phyloP scores from a whole-genome alignment of 2,329 filamentous ascomycete species.

The Ophiocordyceps polyrhachis-furcata region DNA sequence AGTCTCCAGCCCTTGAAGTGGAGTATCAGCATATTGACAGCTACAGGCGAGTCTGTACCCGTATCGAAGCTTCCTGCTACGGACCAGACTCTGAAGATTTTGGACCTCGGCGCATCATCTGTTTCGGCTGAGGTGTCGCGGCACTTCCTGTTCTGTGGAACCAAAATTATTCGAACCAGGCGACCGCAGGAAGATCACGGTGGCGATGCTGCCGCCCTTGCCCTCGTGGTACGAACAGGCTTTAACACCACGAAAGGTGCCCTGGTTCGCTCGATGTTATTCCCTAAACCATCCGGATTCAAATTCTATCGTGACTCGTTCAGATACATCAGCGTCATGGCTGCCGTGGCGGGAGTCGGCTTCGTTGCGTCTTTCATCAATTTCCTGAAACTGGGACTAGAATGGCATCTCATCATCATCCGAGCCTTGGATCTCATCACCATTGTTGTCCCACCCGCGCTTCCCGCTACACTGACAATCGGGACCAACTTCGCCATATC shows the following conservation, averaged over 20 bases:
- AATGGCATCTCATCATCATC: slow-evolving; percentile 81
- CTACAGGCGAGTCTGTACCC: slow-evolving; percentile 70
- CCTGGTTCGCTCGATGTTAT: slow-evolving; percentile 91
- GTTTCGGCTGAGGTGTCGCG: slow-evolving; percentile 69
- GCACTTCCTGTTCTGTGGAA: slow-evolving; percentile 87
- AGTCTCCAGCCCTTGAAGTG: background rate
- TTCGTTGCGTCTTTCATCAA: slow-evolving; percentile 88
- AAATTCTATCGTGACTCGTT: slow-evolving; percentile 98
- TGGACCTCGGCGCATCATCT: slow-evolving; percentile 66
- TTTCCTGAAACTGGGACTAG: slow-evolving; percentile 67
- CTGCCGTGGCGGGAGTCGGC: slow-evolving; percentile 61
- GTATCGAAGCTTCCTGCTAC: slow-evolving; percentile 81
- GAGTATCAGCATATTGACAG: slow-evolving; percentile 2
- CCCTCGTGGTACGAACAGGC: slow-evolving; percentile 81
- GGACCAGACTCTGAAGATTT: slow-evolving; percentile 54
- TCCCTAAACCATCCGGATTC: slow-evolving; percentile 95
- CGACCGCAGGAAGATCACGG: slow-evolving; percentile 71
- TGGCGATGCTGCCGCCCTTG: slow-evolving; percentile 78
- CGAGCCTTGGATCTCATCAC: slow-evolving; percentile 90
- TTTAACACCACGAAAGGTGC: slow-evolving; percentile 98
- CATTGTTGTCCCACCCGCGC: slow-evolving; percentile 86
- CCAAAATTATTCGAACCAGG: slow-evolving; percentile 81
- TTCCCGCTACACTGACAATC: slow-evolving; percentile 89
- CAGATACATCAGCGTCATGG: slow-evolving; percentile 96
- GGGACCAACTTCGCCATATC: slow-evolving; percentile 88